These are phyloP conservation scores for Tritrichomonas musculus DNA, from an alignment of 208 protist species.

Conservation along the genomic window DNA sequence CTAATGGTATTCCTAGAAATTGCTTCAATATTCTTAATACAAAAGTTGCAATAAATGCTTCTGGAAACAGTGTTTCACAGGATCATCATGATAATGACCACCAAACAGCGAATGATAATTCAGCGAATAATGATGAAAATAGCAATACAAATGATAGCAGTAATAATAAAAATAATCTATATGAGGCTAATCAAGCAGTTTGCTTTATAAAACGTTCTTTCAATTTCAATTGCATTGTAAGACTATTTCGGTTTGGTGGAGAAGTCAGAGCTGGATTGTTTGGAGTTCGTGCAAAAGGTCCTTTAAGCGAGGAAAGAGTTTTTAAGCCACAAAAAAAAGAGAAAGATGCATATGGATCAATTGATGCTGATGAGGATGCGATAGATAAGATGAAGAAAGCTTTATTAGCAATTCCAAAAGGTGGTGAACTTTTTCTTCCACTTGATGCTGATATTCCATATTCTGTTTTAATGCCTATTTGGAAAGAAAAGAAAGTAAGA, in stretches of 20 bases:
- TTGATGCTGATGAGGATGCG: too few species aligned
- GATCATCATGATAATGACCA: too few species aligned
- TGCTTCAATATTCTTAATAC: background rate
- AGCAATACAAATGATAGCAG: too few species aligned
- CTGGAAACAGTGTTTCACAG: background rate
- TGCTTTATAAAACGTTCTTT: background rate
- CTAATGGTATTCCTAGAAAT: background rate
- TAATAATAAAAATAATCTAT: too few species aligned
- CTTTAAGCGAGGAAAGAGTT: background rate
- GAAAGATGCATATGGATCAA: background rate
- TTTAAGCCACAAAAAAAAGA: too few species aligned
- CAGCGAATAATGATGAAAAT: too few species aligned
- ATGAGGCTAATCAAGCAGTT: background rate
- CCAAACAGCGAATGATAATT: too few species aligned
- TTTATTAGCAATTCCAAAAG: background rate
- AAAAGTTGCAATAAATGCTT: background rate
- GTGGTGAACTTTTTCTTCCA: background rate
- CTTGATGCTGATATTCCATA: background rate
- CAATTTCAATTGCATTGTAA: constrained; percentile 9
- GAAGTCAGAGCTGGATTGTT: background rate
- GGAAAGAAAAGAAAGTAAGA: background rate
- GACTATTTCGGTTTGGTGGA: background rate
- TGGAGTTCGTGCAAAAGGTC: background rate
- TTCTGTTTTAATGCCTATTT: background rate
- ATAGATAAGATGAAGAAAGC: background rate